phyloP scores from a whole-genome alignment of 2,329 filamentous ascomycete genomes.

The Fonsecaea erecta region DNA sequence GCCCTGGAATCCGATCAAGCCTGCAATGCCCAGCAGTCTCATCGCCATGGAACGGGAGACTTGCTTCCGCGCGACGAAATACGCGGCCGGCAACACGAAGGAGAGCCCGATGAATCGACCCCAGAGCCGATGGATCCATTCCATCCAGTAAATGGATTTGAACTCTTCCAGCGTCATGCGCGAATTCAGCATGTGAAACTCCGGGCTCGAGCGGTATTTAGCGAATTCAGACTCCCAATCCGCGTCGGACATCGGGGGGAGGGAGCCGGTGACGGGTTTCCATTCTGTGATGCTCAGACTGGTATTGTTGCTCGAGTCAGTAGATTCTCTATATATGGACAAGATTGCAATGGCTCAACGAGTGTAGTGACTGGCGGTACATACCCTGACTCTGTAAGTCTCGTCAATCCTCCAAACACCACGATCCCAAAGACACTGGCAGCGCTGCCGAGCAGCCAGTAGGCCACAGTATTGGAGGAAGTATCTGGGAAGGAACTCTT shows the following conservation, averaged over 20 bases:
- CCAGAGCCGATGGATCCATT: constrained; percentile 96
- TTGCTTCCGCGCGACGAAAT: constrained; percentile 80
- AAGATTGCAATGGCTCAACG: neutral
- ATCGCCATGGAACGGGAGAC: constrained; percentile 78
- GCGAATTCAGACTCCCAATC: constrained; percentile 94
- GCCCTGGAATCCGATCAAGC: constrained; percentile 91
- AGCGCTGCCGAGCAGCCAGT: constrained; percentile 91
- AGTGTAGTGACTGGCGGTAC: neutral
- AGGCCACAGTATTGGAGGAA: constrained; percentile 77
- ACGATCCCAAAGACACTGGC: constrained; percentile 96
- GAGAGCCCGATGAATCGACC: constrained; percentile 87
- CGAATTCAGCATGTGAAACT: constrained; percentile 89
- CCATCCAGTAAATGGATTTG: constrained; percentile 99
- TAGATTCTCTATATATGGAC: neutral
- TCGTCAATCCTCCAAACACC: constrained; percentile 88
- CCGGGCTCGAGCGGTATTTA: constrained; percentile 89
- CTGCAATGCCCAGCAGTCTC: constrained; percentile 80
- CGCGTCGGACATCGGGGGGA: constrained; percentile 75
- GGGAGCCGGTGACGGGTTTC: constrained; percentile 90
- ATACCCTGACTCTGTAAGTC: constrained; percentile 93
- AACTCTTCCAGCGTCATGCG: constrained; percentile 93
- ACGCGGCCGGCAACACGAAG: constrained; percentile 84
- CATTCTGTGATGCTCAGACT: constrained; percentile 99
- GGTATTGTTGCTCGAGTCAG: constrained; percentile 17
- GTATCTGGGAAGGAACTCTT: constrained; percentile 56